Base-by-base conservation (phyloP, 2,329 filamentous ascomycete species). In the Exophiala calicioides region DNA sequence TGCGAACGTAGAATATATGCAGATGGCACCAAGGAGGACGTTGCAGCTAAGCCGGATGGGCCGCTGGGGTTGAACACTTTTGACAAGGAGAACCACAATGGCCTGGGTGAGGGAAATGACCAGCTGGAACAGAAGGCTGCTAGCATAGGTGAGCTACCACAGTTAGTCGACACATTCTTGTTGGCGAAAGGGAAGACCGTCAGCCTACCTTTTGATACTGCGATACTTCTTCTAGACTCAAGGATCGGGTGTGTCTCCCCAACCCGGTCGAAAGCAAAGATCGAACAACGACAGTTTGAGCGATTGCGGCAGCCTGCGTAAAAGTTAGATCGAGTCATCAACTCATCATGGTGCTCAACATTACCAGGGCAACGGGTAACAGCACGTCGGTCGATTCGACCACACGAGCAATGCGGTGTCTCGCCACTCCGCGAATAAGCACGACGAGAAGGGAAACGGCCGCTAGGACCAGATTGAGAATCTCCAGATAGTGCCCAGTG, bases 1-100 rank as follows among this genome's bases (percentile, higher is more conserved):
- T 9, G 47, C 35, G 6, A 40, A 36, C 6, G 29, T 26, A 10
- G 47, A 40, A 26, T 50, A 50, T 7, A 50, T 13, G 12, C 16
- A 31, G 16, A 50, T 50, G 13, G 41, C 26, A 18, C 31, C 47
- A 24, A 50, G 41, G 5, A 50, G 36, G 31, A 45, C 21, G 18
- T 46, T 46, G 47, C 47, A 50, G n/a, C 42, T 31, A 24, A 46
- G 37, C 15, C 47, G 41, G 37, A 50, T 27, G 4, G 42, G 47
- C 16, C 34, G 42, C 20, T 45, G 47, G 15, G 47, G 47, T 32
- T 50, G 36, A 37, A 50, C 47, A 33, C 36, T 42, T 29, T 50
- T 50, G 30, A 50, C 39, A 13, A 50, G 42, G 15, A 50, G 33
- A 5, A 50, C 33, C n/a, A 50, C 37, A 33, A 50, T 44, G 29